Evolutionary conservation across 805 yeast species (phyloP), one percentile per base, ranked within the genome.

Genomic region (Nakazawaea wickerhamii): DNA sequence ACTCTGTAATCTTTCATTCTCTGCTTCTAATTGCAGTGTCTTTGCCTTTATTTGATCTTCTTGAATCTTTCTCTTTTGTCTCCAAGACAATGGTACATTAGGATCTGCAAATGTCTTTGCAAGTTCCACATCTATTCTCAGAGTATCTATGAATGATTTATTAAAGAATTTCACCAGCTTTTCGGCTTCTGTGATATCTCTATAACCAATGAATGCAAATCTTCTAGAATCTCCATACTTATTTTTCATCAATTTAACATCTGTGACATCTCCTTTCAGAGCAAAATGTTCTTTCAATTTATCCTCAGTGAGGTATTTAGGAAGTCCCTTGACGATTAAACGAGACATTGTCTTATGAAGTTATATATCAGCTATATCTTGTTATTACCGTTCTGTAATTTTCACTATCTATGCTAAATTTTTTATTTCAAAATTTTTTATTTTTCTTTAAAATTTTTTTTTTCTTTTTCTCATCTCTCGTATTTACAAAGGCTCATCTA

Each of bases 151-250:
- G 59, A 79, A 93, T 1, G 95, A 76, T 6, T 75, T 71, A 63
- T 93, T 70, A 61, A 84, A 90, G 60, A 75, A 88, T 37, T 65
- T 70, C 5, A 81, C 91, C 0, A 96, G 96, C 35, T 69, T 73
- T 38, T 71, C 76, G 1, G 99, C 98, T 54, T 85, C 95, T 10
- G 64, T 71, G 15, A 64, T 68, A n/a, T 79, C 69, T 53, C 79
- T 81, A 61, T 75, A 93, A 1, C 99, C 99, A 40, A 93, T 69
- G 54, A 93, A 93, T 5, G 96, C 98, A 69, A 93, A 93, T 52
- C 95, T 71, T 62, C 99, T 77, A 8, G 95, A 84, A 54, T 82
- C 84, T 20, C 99, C 99, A 50, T 77, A 78, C 51, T 83, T 71
- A 50, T 83, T 86, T 53, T 76, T 82, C 75, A 89, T 75, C 28